Conservation (phyloP, 331 rosid genomes). For the Prunus yedoensis region DNA sequence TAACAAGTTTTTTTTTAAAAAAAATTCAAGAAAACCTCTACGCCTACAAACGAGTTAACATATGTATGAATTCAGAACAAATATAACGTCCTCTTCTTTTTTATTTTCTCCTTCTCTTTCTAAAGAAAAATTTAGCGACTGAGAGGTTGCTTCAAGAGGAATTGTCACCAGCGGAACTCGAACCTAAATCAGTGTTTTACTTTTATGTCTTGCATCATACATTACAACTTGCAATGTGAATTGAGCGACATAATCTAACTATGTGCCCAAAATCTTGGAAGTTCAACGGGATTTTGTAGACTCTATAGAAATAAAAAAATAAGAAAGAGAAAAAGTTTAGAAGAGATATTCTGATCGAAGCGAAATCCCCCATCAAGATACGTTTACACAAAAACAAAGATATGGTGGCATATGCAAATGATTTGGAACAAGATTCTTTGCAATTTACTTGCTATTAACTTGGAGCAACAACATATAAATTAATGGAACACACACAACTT, state of each 20-base stretch:
- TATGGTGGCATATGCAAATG: neutral
- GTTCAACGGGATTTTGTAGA: neutral
- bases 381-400: neutral
- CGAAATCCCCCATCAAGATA: neutral
- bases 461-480: neutral
- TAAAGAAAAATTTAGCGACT: no score
- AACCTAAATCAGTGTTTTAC: accelerated
- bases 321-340: neutral
- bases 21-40: no score
- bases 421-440: neutral
- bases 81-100: no score
- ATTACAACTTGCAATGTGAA: no score
- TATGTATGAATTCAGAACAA: no score
- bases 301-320: neutral
- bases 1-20: no score
- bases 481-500: neutral
- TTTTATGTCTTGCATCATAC: no score
- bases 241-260: no score
- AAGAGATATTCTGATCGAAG: neutral
- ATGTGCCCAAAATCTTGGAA: neutral
- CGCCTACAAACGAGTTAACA: no score
- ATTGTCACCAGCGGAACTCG: accelerated
- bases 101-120: no score
- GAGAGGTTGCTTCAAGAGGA: accelerated
- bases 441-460: neutral